Evolutionary conservation across 345 rosid species (phyloP).

Genomic region (Turritis glabra): DNA sequence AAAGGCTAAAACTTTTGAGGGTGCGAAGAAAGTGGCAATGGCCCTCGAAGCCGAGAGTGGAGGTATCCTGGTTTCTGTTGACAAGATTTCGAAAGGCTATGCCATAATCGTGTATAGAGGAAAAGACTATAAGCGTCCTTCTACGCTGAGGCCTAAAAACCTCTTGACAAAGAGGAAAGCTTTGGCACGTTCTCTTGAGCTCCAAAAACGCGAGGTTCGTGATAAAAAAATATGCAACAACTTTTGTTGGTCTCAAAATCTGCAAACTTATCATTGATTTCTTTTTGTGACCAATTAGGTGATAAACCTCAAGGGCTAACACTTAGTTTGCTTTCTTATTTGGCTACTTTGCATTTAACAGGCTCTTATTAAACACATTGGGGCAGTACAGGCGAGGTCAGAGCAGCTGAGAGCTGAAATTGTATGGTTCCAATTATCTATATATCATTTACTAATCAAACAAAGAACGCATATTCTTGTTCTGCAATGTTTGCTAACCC

Average conservation of each 20-base stretch:
- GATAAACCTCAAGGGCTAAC: background rate
- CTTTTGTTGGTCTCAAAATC: background rate
- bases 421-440: constrained; percentile 46
- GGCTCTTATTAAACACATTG: constrained; percentile 73
- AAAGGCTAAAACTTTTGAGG: constrained; percentile 72
- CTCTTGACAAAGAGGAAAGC: constrained; percentile 97
- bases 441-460: background rate
- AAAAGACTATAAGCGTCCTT: constrained; percentile 80
- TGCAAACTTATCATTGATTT: constrained; percentile 1
- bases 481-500: constrained; percentile 13
- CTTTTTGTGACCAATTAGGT: background rate
- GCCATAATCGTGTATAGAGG: constrained; percentile 86
- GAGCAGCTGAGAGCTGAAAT: constrained; percentile 76
- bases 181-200: constrained; percentile 92
- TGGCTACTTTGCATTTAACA: constrained; percentile 41
- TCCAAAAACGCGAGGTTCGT: constrained; percentile 83
- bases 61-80: constrained; percentile 86
- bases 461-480: background rate
- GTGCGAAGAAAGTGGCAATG: constrained; percentile 77
- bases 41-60: constrained; percentile 98
- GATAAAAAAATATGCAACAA: background rate
- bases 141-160: constrained; percentile 76
- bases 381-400: constrained; percentile 53
- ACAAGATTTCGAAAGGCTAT: constrained; percentile 88
- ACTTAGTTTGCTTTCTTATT: constrained; percentile 4